Evolutionary conservation across 306 rosid species (phyloP).

Genomic region (Trifolium repens): DNA sequence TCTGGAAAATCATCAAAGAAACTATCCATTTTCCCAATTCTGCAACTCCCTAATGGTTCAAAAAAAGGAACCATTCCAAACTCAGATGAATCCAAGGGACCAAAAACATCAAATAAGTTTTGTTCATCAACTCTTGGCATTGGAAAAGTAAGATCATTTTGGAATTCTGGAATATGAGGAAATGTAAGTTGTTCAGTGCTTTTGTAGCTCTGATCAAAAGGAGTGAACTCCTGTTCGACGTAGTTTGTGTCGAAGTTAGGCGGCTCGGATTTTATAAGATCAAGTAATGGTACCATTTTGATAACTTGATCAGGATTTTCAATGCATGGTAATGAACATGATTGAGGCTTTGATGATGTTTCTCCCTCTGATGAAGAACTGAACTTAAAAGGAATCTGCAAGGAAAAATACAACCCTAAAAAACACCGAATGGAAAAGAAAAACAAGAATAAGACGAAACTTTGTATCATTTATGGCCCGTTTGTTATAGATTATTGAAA

Average conservation of each 20-base stretch:
- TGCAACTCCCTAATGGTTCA: constrained; percentile 53
- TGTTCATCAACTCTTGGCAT: constrained; percentile 44
- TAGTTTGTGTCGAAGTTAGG: constrained; percentile 38
- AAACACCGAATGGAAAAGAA: background rate
- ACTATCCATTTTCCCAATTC: constrained; percentile 41
- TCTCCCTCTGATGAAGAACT: constrained; percentile 73
- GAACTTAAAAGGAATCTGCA: constrained; percentile 57
- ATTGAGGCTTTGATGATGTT: constrained; percentile 48
- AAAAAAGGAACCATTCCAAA: constrained; percentile 52
- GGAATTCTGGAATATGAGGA: constrained; percentile 49
- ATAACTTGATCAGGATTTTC: constrained; percentile 44
- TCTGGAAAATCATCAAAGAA: constrained; percentile 79
- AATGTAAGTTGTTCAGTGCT: constrained; percentile 45
- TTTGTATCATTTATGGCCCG: too few relatives aligned
- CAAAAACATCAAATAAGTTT: constrained; percentile 49
- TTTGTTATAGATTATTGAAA: too few relatives aligned
- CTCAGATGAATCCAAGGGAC: constrained; percentile 48
- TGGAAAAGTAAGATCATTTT: constrained; percentile 53
- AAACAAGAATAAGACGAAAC: too few relatives aligned
- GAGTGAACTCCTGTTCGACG: constrained; percentile 47
- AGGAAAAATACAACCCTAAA: background rate
- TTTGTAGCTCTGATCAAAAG: constrained; percentile 40
- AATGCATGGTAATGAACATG: constrained; percentile 47
- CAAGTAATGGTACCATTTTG: constrained; percentile 65
- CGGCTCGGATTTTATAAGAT: constrained; percentile 52